Evolutionary conservation across 805 yeast species (phyloP), one percentile per base, ranked within the genome.

Genomic region (Yarrowia sp.): DNA sequence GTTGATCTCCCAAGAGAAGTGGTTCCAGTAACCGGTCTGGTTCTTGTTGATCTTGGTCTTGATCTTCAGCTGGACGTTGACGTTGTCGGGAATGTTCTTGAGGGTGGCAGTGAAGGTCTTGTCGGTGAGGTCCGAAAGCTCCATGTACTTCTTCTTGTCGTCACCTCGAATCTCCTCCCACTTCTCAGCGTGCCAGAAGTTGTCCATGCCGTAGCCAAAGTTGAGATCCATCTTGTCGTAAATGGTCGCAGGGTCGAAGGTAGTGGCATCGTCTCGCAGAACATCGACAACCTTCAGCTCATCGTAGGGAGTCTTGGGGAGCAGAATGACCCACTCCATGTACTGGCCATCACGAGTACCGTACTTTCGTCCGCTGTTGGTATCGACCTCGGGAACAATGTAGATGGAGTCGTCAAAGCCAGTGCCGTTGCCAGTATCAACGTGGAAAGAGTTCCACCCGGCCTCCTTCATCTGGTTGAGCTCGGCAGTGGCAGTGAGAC

Each of bases 251-350:
- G 12, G 9, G 8, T 19, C 22, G 33, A 29, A 51, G 14, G 2
- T 13, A 8, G 14, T 7, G 12, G 59, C 14, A 8, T 35, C 44
- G 14, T 51, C 59, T 19, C 31, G 18, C 6, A 51, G 6, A 10
- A 8, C 18, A 13, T 51, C 59, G 10, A 19, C 16, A 3, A 51
- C 18, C 38, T 16, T 22, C 25, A 31, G 27, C 8, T 10, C 6
- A 16, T 44, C 12, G 13, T 56, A 56, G 6, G 58, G 61, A 10
- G 61, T 33, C 25, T 53, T 53, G 41, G 61, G 44, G 2, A 60
- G 32, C 32, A 21, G 38, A 12, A 60, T n/a, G 13, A 21, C 21
- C 58, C 58, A 60, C n/a, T n/a, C n/a, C 2, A 53, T 6, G 42
- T 18, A 31, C 16, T 44, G n/a, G 22, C 27, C 59, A 13, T 22